Evolutionary conservation across 2,329 filamentous ascomycete species (phyloP), one percentile per base, ranked within the genome.

Genomic region (Amesomyces nigricolor): DNA sequence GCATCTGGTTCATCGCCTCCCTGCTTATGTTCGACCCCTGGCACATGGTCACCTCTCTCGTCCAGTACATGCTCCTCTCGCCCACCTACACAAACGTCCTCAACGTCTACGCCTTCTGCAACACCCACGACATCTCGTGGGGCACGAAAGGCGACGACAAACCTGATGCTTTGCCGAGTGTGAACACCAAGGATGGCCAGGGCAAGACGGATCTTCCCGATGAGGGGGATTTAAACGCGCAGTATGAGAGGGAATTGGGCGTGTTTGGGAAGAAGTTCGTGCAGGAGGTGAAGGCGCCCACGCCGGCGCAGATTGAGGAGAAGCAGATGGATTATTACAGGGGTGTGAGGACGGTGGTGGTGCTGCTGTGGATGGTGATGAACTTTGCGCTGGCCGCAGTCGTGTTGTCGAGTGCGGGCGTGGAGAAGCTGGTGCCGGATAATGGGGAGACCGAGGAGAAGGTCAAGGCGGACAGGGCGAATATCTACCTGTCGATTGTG

Each of bases 71-170:
- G 64, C 82, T 97, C 42, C 80, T 99, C 56, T 96, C 91, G 0
- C 94, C 94, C 0, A 96, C 91, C 0, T 99, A 96, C 74, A 95
- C 95, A 76, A 99, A 97, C 73, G 91, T 97, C 57, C 85, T 99
- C 66, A 99, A 97, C 77, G 94, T 99, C 55, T 99, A 97, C 73
- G 92, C 92, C 58, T 99, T 99, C 74, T 97, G 91, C 75, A 96
- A 96, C 73, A 96, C 91, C 26, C 91, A 96, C 78, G 91, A 96
- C 68, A 94, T 96, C 62, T 95, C 91, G 3, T 96, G 91, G 91
- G 91, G 91, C 67, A 99, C 94, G 42, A 99, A 97, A 73, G 94
- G 94, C 65, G 94, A 97, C 70, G 92, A 96, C 74, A 96, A 96
- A 72, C 81, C 92, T 6, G 91, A 95, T 65, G 91, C 92, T 67